These are phyloP conservation scores for Lachnellula suecica DNA, from an alignment of 2,329 filamentous ascomycete genomes.

Conservation along the genomic window DNA sequence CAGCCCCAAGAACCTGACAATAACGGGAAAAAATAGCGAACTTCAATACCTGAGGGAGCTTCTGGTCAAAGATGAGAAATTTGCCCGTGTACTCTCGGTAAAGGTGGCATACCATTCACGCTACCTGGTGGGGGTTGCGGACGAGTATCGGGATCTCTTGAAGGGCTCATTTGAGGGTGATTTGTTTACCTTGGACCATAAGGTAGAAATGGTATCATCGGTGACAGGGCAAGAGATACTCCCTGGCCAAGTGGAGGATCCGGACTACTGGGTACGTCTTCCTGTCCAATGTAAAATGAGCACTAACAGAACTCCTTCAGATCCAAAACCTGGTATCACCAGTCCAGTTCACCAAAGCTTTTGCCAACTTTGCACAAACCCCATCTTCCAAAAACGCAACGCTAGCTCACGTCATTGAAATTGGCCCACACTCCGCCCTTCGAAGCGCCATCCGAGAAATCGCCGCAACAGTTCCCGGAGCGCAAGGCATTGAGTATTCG, in stretches of 20 bases:
- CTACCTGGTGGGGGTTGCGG: slow-evolving; percentile 28
- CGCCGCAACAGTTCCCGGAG: background rate
- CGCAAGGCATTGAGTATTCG: background rate
- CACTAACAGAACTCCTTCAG: no score
- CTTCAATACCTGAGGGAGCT: slow-evolving; percentile 4
- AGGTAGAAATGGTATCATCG: background rate
- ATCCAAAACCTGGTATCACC: background rate
- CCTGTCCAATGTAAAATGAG: no score
- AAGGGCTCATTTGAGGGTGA: background rate
- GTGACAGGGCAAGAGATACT: background rate
- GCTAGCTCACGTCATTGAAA: slow-evolving; percentile 12
- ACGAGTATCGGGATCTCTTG: slow-evolving; percentile 17
- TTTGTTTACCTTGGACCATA: background rate
- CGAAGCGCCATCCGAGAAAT: slow-evolving; percentile 19
- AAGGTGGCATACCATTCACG: slow-evolving; percentile 29
- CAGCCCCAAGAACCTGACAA: slow-evolving; percentile 22
- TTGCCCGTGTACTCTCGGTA: slow-evolving; percentile 20
- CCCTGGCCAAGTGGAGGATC: background rate
- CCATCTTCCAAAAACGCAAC: background rate
- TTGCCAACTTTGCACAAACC: background rate
- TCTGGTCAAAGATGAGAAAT: slow-evolving; percentile 7
- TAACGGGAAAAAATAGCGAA: slow-evolving; percentile 21
- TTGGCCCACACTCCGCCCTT: slow-evolving; percentile 35
- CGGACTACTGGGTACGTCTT: background rate
- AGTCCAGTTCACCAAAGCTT: background rate